Evolutionary conservation across 2,329 filamentous ascomycete species (phyloP).

Genomic region (Chalaropsis ovoidea): DNA sequence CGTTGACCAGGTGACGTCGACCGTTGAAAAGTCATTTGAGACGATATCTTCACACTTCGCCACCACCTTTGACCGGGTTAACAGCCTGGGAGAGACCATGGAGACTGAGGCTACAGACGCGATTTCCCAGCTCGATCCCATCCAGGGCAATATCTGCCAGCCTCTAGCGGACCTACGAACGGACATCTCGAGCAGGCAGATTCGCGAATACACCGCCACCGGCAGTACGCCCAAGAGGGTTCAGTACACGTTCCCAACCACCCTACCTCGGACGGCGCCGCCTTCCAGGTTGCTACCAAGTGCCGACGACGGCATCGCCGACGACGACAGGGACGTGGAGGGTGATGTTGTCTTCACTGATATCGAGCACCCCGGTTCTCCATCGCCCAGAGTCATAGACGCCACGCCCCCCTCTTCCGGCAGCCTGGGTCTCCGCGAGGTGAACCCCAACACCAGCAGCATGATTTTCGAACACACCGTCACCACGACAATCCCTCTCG

Average conservation of each 20-base stretch:
- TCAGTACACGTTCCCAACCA: slow-evolving; percentile 69
- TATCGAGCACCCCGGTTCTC: slow-evolving; percentile 27
- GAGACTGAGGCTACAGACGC: slow-evolving; percentile 49
- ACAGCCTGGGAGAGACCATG: slow-evolving; percentile 59
- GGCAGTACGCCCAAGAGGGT: slow-evolving; percentile 76
- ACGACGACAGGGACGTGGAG: slow-evolving; percentile 33
- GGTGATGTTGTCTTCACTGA: slow-evolving; percentile 38
- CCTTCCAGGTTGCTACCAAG: slow-evolving; percentile 39
- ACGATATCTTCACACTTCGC: slow-evolving; percentile 62
- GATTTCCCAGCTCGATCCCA: slow-evolving; percentile 49
- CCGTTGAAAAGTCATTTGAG: slow-evolving; percentile 60
- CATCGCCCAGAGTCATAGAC: neutral
- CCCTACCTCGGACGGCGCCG: slow-evolving; percentile 60
- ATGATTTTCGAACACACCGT: slow-evolving; percentile 18
- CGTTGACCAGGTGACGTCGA: slow-evolving; percentile 53
- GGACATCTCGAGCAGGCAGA: slow-evolving; percentile 51
- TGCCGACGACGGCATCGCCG: slow-evolving; percentile 30
- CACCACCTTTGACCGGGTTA: slow-evolving; percentile 56
- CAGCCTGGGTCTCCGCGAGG: slow-evolving; percentile 42
- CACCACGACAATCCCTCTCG: slow-evolving; percentile 22
- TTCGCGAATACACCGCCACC: slow-evolving; percentile 75
- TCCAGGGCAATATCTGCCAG: slow-evolving; percentile 51
- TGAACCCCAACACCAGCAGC: slow-evolving; percentile 39
- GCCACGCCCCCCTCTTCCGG: slow-evolving; percentile 29
- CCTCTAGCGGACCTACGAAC: slow-evolving; percentile 62